Evolutionary conservation across 495 filamentous ascomycete species (phyloP), one percentile per base, ranked within the genome.

Genomic region (Margaritispora aquatica): DNA sequence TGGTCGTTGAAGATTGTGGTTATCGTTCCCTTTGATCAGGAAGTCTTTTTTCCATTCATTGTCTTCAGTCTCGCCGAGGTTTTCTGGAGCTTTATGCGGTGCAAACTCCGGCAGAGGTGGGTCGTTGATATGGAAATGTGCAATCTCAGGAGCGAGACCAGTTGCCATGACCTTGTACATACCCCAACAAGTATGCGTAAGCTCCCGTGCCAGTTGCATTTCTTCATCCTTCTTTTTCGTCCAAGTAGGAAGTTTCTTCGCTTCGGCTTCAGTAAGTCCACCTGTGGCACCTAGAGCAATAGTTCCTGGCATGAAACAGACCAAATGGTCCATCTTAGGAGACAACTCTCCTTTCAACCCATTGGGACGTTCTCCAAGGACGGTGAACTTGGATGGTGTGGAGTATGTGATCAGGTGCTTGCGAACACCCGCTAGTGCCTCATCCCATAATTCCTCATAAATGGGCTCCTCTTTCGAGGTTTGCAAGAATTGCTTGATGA

Each of bases 291-390:
- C 92, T 0, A 97, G 83, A 0, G 93, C 94, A 64, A 97, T 93
- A 15, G 92, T 96, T 29, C 94, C 95, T 0, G 94, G 92, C 81
- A 97, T 88, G 77, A 97, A 99, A 76, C 94, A 99, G 38, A 92
- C 92, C 8, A 97, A 78, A 70, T 99, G 94, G 67, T 97, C 94
- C 95, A 99, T 97, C 73, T 97, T 97, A 20, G 93, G 89, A 0
- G 78, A 81, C 7, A 96, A 66, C 0, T 69, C 50, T 1, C 77
- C 73, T 22, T 80, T 68, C 13, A 99, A 75, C 13, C 95, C 95
- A 26, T 74, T 72, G 0, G 90, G 93, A 20, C 90, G 84, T 70
- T 99, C 94, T 31, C 83, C 93, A 26, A 97, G 81, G 51, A 97
- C 83, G 29, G 92, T 93, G 62, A 96, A 83, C 54, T 85, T 80